phyloP scores from a whole-genome alignment of 176 grass and related monocot species.

The Cenchrus americanus region DNA sequence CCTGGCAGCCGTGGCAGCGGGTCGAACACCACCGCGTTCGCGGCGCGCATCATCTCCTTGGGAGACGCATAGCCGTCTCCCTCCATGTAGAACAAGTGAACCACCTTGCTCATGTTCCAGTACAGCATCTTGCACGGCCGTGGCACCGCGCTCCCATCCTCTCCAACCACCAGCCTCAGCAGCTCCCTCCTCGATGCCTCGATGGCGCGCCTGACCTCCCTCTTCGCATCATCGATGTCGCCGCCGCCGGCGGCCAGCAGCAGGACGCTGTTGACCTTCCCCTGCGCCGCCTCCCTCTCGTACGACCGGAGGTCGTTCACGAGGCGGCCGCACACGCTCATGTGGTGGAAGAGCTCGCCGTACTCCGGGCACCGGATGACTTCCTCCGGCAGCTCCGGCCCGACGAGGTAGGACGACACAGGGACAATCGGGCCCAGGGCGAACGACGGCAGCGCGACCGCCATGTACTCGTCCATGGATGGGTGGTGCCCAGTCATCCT shows the following conservation, averaged over 20 bases:
- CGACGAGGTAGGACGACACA: slow-evolving; percentile 59
- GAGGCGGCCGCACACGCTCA: not conserved
- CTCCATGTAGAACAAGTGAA: slow-evolving; percentile 55
- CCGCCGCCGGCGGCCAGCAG: slow-evolving; percentile 26
- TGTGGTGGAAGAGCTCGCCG: not conserved
- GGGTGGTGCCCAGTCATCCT: slow-evolving; percentile 34
- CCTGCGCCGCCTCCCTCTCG: not conserved
- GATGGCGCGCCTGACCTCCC: slow-evolving; percentile 1
- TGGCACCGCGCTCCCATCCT: slow-evolving; percentile 45
- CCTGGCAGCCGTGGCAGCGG: not conserved
- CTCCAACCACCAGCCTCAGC: slow-evolving; percentile 40
- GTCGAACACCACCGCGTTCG: slow-evolving; percentile 24
- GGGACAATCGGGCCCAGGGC: slow-evolving; percentile 61
- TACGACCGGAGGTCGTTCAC: not conserved
- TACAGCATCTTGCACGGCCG: slow-evolving; percentile 48
- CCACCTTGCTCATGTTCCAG: slow-evolving; percentile 60
- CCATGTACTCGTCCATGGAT: slow-evolving; percentile 57
- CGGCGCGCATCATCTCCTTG: slow-evolving; percentile 45
- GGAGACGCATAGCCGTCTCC: slow-evolving; percentile 49
- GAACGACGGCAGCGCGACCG: slow-evolving; percentile 53
- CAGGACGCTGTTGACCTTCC: slow-evolving; percentile 56
- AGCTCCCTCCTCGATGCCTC: slow-evolving; percentile 34
- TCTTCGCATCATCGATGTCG: slow-evolving; percentile 37
- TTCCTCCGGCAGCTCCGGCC: slow-evolving; percentile 47
- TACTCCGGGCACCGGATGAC: slow-evolving; percentile 45